Evolutionary conservation across 2,329 filamentous ascomycete species (phyloP), one percentile per base, ranked within the genome.

Genomic region (Chaetomiaceae sp.): DNA sequence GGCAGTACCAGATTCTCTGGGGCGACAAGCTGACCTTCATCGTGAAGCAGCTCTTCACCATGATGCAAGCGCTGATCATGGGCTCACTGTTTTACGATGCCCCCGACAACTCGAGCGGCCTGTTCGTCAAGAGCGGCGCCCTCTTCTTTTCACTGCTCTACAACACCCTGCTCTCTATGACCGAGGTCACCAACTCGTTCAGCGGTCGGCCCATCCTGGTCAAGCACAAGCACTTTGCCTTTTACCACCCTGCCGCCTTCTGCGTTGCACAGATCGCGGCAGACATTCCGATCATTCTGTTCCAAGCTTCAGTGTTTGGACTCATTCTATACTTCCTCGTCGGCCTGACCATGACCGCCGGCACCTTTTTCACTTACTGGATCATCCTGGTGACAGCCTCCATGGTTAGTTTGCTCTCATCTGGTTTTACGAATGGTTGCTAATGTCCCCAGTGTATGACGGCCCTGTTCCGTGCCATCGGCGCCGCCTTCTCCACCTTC

Each of bases 1-100:
- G 89, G 38, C 88, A 94, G 68, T 86, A 89, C 55, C 91, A 88
- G 85, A 79, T 95, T 34, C 80, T 91, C 23, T 80, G 82, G 65
- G 88, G 88, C 34, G 88, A 95, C 68, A 85, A 79, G 54, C 83
- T 82, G 0, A 87, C 87, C 0, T 75, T 92, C 1, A 84, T 84
- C 67, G 91, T 88, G 33, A 92, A 91, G 61, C 77, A 88, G 53
- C 86, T 89, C 69, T 89, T 90, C 65, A 88, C 91, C 62, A 69
- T 92, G 47, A 79, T 85, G 49, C 88, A 89, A 66, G 74, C 70
- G 4, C 75, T 95, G 6, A 88, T 94, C 57, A 83, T 91, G 47
- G 86, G 88, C 2, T 89, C 85, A 4, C 75, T 94, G 17, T 94
- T 94, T 71, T 89, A 89, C 63, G 82, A 87, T 56, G 71, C 89